Percentiles rank a stretch among this genome's conserved stretches.
Evolutionary conservation across 2,329 filamentous ascomycete species (phyloP).

Genomic region (Hypoxylon sp.): DNA sequence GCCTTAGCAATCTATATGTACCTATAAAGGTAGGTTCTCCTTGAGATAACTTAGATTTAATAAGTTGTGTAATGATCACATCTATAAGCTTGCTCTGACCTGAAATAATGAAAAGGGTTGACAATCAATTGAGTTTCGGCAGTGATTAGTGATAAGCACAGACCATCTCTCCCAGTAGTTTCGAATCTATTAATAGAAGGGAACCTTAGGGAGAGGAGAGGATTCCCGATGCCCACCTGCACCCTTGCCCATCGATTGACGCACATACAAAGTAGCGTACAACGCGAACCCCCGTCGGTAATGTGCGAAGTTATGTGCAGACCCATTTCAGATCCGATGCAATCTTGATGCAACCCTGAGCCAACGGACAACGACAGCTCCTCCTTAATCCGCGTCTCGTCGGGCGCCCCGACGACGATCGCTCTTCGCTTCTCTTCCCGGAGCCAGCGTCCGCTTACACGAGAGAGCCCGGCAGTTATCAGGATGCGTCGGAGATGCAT

Average conservation of each 20-base stretch:
- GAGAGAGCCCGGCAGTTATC: constrained; percentile 21
- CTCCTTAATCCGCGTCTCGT: constrained; percentile 23
- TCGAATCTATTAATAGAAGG: constrained; percentile 34
- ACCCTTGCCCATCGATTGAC: constrained; percentile 23
- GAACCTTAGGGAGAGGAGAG: no score
- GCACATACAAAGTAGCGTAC: background rate
- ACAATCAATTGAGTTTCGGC: background rate
- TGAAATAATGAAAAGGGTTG: no score
- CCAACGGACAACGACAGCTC: constrained; percentile 30
- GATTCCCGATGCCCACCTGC: constrained; percentile 13
- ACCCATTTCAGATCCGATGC: constrained; percentile 21
- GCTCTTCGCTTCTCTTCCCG: constrained; percentile 5
- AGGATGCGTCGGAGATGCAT: constrained; percentile 51
- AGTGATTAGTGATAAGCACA: constrained; percentile 2
- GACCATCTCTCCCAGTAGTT: constrained; percentile 8
- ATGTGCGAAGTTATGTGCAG: constrained; percentile 8
- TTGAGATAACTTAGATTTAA: no score
- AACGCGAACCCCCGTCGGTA: background rate
- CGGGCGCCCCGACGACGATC: constrained; percentile 27
- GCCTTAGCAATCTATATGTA: no score
- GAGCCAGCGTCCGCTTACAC: background rate
- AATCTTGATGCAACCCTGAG: constrained; percentile 31
- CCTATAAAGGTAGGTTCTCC: no score
- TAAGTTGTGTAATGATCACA: background rate
- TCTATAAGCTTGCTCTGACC: background rate